These are phyloP conservation scores for Phaeophleospora eucalypticola DNA, from an alignment of 2,329 filamentous ascomycete genomes.

Conservation along the genomic window DNA sequence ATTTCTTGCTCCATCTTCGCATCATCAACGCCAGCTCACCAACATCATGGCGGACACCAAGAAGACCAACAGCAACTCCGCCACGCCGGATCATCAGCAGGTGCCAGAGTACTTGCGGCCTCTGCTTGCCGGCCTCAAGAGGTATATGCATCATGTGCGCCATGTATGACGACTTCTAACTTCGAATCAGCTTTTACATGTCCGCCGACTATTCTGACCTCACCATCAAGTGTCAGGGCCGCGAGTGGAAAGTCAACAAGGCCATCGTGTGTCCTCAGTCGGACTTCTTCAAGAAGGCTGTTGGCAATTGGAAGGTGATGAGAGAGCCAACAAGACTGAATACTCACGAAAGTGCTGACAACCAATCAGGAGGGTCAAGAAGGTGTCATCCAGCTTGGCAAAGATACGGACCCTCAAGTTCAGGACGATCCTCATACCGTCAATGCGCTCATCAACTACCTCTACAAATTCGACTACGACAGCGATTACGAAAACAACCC, in stretches of 20 bases:
- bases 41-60: background rate
- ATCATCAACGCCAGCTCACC: too few species aligned
- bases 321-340: background rate
- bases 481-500: background rate
- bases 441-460: background rate
- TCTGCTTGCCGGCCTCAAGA: background rate
- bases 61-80: background rate
- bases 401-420: background rate
- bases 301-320: background rate
- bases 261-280: background rate
- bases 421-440: background rate
- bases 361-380: background rate
- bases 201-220: background rate
- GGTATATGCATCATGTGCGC: background rate
- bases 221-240: background rate
- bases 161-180: background rate
- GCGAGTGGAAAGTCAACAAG: background rate
- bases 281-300: background rate
- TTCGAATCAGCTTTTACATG: background rate
- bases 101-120: background rate
- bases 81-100: background rate
- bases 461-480: background rate
- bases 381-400: background rate
- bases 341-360: background rate
- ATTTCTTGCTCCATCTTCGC: too few species aligned